Conservation (phyloP, 345 rosid genomes). For the Psidium friedrichsthalianum region DNA sequence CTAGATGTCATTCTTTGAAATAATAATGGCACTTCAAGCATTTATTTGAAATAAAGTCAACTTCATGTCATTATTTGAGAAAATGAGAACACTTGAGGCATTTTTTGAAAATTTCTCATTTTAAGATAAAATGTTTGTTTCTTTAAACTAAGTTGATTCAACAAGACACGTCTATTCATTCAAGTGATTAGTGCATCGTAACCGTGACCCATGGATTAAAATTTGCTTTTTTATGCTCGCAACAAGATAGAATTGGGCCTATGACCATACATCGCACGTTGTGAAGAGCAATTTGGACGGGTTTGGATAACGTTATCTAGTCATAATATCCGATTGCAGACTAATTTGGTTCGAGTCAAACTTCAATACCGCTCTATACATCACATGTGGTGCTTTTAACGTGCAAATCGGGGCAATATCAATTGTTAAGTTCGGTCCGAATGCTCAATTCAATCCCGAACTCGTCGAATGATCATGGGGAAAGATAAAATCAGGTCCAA, state of each 20-base stretch:
- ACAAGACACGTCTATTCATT: background rate
- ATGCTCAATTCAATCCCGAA: background rate
- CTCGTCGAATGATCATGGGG: too few relatives aligned
- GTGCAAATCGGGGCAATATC: background rate
- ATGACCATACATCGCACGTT: background rate
- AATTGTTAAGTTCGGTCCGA: background rate
- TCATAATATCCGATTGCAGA: background rate
- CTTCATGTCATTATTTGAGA: too few relatives aligned
- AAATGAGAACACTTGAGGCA: too few relatives aligned
- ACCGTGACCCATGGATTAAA: background rate
- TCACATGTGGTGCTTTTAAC: background rate
- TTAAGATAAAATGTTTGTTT: too few relatives aligned
- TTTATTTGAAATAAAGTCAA: too few relatives aligned
- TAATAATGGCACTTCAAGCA: too few relatives aligned
- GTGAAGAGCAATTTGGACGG: background rate
- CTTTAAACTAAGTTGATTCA: background rate
- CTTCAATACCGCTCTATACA: background rate
- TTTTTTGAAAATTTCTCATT: too few relatives aligned
- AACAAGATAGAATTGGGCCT: background rate
- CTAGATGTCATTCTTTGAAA: too few relatives aligned
- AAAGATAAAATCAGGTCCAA: background rate
- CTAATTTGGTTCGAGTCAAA: background rate
- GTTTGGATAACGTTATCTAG: background rate
- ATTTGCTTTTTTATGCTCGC: background rate
- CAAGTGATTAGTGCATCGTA: fast-evolving